Conservation (phyloP, 2,329 filamentous ascomycete genomes). For the Alternaria sp. region DNA sequence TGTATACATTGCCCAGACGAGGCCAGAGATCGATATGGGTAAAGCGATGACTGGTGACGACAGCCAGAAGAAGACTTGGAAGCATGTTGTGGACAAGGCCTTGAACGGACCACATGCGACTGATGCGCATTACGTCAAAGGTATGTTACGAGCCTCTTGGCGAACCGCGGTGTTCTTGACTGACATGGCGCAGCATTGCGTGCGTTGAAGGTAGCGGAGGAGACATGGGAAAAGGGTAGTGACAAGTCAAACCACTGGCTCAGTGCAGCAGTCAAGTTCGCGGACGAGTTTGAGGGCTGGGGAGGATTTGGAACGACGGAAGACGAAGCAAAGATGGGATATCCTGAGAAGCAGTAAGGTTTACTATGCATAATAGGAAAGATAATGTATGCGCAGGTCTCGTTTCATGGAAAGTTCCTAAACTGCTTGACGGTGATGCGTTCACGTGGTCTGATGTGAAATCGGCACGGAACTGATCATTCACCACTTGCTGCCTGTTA, state of each 20-base stretch:
- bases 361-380: neutral
- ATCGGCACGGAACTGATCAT: neutral
- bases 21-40: slow-evolving; percentile 74
- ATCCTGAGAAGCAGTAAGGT: slow-evolving; percentile 20
- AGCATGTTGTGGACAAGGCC: slow-evolving; percentile 74
- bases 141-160: slow-evolving; percentile 48
- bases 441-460: neutral
- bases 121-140: slow-evolving; percentile 87
- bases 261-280: slow-evolving; percentile 72
- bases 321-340: slow-evolving; percentile 31
- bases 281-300: slow-evolving; percentile 77
- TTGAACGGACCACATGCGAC: slow-evolving; percentile 70
- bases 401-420: neutral
- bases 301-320: slow-evolving; percentile 51
- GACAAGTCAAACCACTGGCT: slow-evolving; percentile 71
- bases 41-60: slow-evolving; percentile 64
- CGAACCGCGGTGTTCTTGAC: neutral
- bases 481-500: neutral
- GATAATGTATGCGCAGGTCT: neutral
- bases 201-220: slow-evolving; percentile 74
- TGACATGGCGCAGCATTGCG: slow-evolving; percentile 63
- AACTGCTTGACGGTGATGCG: neutral
- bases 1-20: slow-evolving; percentile 76
- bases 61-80: slow-evolving; percentile 73
- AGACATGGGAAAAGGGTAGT: slow-evolving; percentile 66